phyloP scores from a whole-genome alignment of 768 basidiomycete species.

The Hemileccinum impolitum region DNA sequence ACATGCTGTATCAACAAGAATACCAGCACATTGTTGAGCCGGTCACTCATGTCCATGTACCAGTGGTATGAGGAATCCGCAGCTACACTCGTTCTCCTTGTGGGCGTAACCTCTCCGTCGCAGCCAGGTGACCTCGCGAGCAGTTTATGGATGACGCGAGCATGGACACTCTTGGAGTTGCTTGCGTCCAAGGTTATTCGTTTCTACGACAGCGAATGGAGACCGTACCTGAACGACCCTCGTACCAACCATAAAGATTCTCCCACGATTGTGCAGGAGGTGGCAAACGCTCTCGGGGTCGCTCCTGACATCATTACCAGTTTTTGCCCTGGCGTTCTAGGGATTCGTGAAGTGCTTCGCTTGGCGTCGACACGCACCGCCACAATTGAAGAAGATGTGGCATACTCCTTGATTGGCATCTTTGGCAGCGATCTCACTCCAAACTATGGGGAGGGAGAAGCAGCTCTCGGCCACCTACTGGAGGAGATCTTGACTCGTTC shows the following conservation, averaged over 20 bases:
- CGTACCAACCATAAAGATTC: slow-evolving; percentile 11
- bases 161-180: slow-evolving; percentile 13
- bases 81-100: slow-evolving; percentile 3
- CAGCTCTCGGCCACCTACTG: slow-evolving; percentile 8
- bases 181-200: slow-evolving; percentile 11
- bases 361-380: slow-evolving; percentile 8
- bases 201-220: slow-evolving; percentile 10
- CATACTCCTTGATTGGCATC: slow-evolving; percentile 9
- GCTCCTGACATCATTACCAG: slow-evolving; percentile 5
- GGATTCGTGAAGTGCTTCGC: slow-evolving; percentile 2
- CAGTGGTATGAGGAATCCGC: slow-evolving; percentile 10
- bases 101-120: slow-evolving; percentile 2
- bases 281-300: slow-evolving; percentile 4
- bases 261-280: slow-evolving; percentile 2
- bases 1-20: slow-evolving; percentile 11
- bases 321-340: slow-evolving; percentile 4
- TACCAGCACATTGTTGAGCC: slow-evolving; percentile 1
- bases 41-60: slow-evolving; percentile 9
- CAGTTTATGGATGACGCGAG: slow-evolving; percentile 10
- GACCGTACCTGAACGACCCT: slow-evolving; percentile 6
- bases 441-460: slow-evolving; percentile 9
- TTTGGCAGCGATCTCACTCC: slow-evolving; percentile 4
- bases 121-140: slow-evolving; percentile 1
- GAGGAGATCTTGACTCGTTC: slow-evolving; percentile 6
- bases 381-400: slow-evolving; percentile 6